Conservation (phyloP, 495 filamentous ascomycete genomes). For the Penicillium nucicola region DNA sequence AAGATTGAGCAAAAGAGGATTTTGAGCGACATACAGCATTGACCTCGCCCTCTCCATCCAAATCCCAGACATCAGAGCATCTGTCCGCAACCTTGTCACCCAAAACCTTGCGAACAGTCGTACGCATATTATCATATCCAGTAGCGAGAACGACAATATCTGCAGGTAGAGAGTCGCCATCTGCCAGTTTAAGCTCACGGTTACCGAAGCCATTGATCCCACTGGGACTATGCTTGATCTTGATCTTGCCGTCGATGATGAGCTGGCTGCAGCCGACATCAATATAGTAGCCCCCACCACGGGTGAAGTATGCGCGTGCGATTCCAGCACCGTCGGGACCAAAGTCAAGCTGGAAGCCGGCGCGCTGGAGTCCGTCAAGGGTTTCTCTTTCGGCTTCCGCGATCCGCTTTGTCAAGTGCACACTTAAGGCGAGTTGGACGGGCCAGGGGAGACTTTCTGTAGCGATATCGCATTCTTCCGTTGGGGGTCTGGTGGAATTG, state of each 20-base stretch:
- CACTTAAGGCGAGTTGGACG: conserved; percentile 55
- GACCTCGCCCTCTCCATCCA: conserved; percentile 74
- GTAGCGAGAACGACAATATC: conserved; percentile 82
- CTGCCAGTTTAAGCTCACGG: conserved; percentile 54
- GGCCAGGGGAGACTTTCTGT: conserved; percentile 53
- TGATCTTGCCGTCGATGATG: conserved; percentile 73
- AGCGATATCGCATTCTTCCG: conserved; percentile 63
- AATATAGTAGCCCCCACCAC: conserved; percentile 76
- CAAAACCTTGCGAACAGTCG: conserved; percentile 56
- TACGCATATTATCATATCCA: conserved; percentile 78
- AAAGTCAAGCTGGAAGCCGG: conserved; percentile 66
- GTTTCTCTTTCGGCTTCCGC: conserved; percentile 49
- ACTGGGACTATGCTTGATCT: conserved; percentile 63
- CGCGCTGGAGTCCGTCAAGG: conserved; percentile 58
- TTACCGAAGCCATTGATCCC: conserved; percentile 55
- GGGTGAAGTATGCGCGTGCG: conserved; percentile 65
- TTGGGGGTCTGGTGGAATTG: conserved; percentile 26
- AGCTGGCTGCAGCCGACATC: conserved; percentile 71
- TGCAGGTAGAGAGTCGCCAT: conserved; percentile 63
- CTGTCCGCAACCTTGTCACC: conserved; percentile 66
- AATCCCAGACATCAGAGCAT: conserved; percentile 72
- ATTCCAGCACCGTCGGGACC: conserved; percentile 65
- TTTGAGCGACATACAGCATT: conserved; percentile 34
- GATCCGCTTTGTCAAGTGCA: conserved; percentile 47
- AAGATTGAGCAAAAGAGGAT: not conserved